phyloP scores from a whole-genome alignment of 2,329 filamentous ascomycete species.

The Trichoderma atroviride region DNA sequence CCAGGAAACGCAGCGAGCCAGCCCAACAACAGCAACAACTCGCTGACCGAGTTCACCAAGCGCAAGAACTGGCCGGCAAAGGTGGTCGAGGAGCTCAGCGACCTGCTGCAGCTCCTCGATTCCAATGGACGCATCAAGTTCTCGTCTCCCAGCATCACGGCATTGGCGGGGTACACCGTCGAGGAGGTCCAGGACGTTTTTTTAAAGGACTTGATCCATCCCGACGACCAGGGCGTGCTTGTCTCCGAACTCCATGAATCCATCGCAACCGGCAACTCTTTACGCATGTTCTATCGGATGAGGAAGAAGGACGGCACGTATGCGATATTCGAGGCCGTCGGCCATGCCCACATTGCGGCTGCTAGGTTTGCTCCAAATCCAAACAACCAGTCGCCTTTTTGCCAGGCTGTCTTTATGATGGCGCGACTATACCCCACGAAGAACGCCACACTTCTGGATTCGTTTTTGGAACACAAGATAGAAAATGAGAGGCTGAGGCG shows the following conservation, averaged over 20 bases:
- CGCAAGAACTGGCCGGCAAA: conserved; percentile 80
- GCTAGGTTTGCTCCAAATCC: conserved; percentile 66
- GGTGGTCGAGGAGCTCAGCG: conserved; percentile 85
- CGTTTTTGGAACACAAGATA: conserved; percentile 94
- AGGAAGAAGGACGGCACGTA: conserved; percentile 72
- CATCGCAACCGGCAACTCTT: conserved; percentile 75
- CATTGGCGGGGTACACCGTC: conserved; percentile 73
- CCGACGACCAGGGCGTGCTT: conserved; percentile 81
- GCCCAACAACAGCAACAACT: conserved; percentile 42
- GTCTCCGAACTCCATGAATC: conserved; percentile 87
- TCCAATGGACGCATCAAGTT: conserved; percentile 83
- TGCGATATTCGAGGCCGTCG: conserved; percentile 85
- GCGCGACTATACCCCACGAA: conserved; percentile 86
- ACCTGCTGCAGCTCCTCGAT: conserved; percentile 85
- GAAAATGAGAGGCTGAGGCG: conserved; percentile 87
- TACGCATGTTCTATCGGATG: conserved; percentile 87
- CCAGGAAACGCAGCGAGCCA: conserved; percentile 38
- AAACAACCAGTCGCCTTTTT: conserved; percentile 69
- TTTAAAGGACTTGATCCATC: conserved; percentile 81
- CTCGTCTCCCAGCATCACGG: conserved; percentile 76
- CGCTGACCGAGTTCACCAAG: conserved; percentile 62
- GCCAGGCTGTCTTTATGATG: conserved; percentile 92
- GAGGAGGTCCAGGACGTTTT: conserved; percentile 73
- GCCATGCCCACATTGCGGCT: conserved; percentile 83
- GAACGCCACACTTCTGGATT: conserved; percentile 82